phyloP scores from a whole-genome alignment of 73 alveolate genomes.

The Paramecium tetraurelia region DNA sequence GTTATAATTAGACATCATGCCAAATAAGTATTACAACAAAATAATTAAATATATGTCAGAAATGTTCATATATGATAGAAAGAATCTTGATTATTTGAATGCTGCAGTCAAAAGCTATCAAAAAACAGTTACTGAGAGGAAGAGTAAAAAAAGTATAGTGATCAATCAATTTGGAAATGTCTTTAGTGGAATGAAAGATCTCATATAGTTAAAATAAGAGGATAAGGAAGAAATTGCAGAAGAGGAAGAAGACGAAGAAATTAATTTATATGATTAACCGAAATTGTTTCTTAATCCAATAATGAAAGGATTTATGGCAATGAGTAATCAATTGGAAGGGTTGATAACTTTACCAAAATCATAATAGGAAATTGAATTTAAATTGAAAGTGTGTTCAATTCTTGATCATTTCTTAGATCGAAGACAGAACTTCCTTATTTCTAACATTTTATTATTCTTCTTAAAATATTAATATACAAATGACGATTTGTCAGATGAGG shows the following conservation, averaged over 20 bases:
- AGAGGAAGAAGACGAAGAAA: constrained; percentile 3
- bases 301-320: constrained; percentile 34
- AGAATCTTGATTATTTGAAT: background rate
- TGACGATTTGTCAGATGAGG: constrained; percentile 22
- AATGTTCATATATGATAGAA: constrained; percentile 33
- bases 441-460: background rate
- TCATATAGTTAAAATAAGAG: background rate
- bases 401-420: background rate
- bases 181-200: background rate
- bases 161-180: background rate
- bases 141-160: background rate
- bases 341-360: background rate
- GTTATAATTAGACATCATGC: background rate
- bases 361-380: constrained; percentile 7
- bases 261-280: constrained; percentile 35
- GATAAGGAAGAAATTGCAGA: background rate
- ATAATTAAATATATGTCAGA: background rate
- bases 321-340: background rate
- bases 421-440: constrained; percentile 15
- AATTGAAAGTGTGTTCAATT: constrained; percentile 32
- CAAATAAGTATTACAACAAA: background rate
- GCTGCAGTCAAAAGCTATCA: constrained; percentile 1
- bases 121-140: background rate
- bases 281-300: constrained; percentile 23
- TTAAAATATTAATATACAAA: background rate